phyloP scores from a whole-genome alignment of 129 eudicot species.

The Tagetes patula region DNA sequence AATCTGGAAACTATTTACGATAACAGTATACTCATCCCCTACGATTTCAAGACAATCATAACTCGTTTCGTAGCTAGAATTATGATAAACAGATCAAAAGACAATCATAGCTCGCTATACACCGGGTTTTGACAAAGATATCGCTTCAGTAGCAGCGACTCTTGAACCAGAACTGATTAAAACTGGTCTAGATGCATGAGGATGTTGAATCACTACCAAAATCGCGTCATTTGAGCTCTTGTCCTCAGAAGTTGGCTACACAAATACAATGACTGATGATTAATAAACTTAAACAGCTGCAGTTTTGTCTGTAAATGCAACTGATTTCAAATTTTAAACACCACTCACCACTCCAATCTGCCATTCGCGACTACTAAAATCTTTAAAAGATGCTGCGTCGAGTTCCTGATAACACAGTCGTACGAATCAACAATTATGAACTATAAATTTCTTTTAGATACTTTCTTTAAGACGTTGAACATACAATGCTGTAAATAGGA shows the following conservation, averaged over 20 bases:
- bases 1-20: background rate
- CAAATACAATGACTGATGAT: constrained; percentile 16
- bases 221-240: constrained; percentile 56
- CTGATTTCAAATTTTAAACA: background rate
- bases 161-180: constrained; percentile 30
- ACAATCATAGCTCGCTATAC: constrained; percentile 13
- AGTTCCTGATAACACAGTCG: constrained; percentile 56
- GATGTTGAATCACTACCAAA: constrained; percentile 82
- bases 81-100: background rate
- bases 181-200: constrained; percentile 45
- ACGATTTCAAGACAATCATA: constrained; percentile 3
- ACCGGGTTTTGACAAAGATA: constrained; percentile 16
- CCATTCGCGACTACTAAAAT: constrained; percentile 75
- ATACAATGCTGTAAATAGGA: constrained; percentile 91
- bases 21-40: background rate
- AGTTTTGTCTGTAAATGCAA: background rate
- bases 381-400: constrained; percentile 78
- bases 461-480: constrained; percentile 2
- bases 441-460: background rate
- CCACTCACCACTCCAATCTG: constrained; percentile 88
- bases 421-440: background rate
- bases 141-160: constrained; percentile 22
- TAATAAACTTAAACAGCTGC: background rate
- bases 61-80: background rate
- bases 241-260: constrained; percentile 66